Conservation (phyloP, 345 rosid species). For the Nephelium lappaceum region DNA sequence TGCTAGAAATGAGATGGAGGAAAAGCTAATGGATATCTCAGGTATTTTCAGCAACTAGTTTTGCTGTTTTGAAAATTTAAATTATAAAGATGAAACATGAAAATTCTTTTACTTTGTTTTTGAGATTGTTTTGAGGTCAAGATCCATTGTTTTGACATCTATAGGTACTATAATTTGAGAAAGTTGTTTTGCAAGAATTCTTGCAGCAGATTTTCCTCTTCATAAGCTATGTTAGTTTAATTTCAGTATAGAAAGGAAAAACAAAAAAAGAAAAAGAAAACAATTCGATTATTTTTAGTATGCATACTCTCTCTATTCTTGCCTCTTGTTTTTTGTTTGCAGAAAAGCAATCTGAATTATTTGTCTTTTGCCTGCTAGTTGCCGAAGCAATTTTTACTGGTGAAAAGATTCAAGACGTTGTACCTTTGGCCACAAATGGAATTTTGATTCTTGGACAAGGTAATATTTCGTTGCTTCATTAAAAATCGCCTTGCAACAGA, state of each 20-base stretch:
- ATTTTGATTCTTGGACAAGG: slow-evolving; percentile 75
- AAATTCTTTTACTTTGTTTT: background rate
- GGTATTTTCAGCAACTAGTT: slow-evolving; percentile 36
- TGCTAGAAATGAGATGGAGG: slow-evolving; percentile 41
- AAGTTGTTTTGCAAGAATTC: background rate
- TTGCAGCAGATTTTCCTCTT: background rate
- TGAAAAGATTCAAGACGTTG: slow-evolving; percentile 65
- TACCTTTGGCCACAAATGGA: slow-evolving; percentile 54
- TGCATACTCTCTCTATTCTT: background rate
- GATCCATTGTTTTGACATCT: background rate
- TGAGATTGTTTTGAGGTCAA: background rate
- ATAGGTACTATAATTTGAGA: background rate
- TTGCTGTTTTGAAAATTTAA: background rate
- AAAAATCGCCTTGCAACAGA: background rate
- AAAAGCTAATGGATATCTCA: slow-evolving; percentile 42
- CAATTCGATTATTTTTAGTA: background rate
- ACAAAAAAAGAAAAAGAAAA: background rate
- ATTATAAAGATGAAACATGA: background rate
- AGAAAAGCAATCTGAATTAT: slow-evolving; percentile 7
- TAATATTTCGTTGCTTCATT: slow-evolving; percentile 30
- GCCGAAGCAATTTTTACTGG: slow-evolving; percentile 55
- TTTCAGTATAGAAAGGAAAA: too few relatives aligned
- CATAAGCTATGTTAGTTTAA: background rate
- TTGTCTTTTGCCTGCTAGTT: slow-evolving; percentile 40
- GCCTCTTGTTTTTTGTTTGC: background rate